A percentile compares a stretch with the other conserved stretches of the same genome.
These are phyloP conservation scores for Leptographium wingfieldii DNA, from an alignment of 2,329 filamentous ascomycete species.

Conservation along the genomic window DNA sequence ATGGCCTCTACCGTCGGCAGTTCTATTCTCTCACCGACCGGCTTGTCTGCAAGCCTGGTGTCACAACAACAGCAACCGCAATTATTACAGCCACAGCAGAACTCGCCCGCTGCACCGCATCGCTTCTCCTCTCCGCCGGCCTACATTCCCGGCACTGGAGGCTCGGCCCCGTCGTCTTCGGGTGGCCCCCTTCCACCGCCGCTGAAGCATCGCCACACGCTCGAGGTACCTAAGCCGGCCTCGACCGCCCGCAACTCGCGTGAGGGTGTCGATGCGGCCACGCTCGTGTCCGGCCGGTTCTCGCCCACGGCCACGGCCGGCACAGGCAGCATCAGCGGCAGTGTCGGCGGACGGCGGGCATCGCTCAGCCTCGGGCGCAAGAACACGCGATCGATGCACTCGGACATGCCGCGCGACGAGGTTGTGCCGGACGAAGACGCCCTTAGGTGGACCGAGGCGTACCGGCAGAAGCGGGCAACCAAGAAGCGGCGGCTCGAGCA, in stretches of 20 bases:
- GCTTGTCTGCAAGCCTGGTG: not conserved
- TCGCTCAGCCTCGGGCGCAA: slow-evolving; percentile 75
- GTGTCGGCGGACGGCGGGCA: slow-evolving; percentile 50
- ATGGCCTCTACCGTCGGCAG: slow-evolving; percentile 19
- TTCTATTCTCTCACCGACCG: slow-evolving; percentile 19
- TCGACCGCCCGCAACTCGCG: slow-evolving; percentile 55
- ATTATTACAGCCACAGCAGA: not conserved
- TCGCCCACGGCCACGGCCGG: slow-evolving; percentile 49
- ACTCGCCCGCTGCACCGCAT: slow-evolving; percentile 25
- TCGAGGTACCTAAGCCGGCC: slow-evolving; percentile 64
- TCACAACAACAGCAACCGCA: not conserved
- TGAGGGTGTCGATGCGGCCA: slow-evolving; percentile 53
- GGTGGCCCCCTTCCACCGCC: slow-evolving; percentile 34
- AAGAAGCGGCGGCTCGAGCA: slow-evolving; percentile 72
- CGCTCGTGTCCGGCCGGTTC: slow-evolving; percentile 63
- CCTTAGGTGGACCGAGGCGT: slow-evolving; percentile 80
- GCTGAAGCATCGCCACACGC: slow-evolving; percentile 71
- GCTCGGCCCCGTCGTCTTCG: slow-evolving; percentile 28
- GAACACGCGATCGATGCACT: slow-evolving; percentile 73
- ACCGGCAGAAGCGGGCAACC: slow-evolving; percentile 81
- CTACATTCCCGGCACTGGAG: slow-evolving; percentile 30
- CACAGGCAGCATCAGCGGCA: slow-evolving; percentile 28
- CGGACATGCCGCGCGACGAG: slow-evolving; percentile 74
- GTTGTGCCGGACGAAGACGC: slow-evolving; percentile 81
- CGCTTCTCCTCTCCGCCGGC: slow-evolving; percentile 54